Evolutionary conservation across 139 green algal species (phyloP).

Genomic region (Raphidocelis subcapitata): DNA sequence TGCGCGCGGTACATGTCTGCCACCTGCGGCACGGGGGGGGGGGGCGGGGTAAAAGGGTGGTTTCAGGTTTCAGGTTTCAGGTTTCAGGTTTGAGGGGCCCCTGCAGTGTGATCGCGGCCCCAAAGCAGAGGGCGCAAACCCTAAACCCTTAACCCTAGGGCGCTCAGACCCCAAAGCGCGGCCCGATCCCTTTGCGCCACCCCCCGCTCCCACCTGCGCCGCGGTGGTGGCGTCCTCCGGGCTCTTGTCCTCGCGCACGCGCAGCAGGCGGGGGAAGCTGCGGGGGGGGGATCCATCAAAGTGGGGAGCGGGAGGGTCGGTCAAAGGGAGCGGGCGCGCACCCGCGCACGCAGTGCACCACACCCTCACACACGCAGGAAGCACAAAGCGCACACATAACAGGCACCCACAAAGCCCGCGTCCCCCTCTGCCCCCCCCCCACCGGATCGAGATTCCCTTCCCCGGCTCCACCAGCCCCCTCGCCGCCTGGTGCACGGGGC

Average conservation of each 20-base stretch:
- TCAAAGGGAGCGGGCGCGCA: too few species aligned
- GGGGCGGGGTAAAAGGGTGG: too few species aligned
- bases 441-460: conserved; percentile 90
- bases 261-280: conserved; percentile 85
- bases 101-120: conserved; percentile 33
- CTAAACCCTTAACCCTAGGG: background rate
- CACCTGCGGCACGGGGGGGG: too few species aligned
- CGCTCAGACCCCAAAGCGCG: background rate
- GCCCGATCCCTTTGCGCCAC: background rate
- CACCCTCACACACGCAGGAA: too few species aligned
- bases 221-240: conserved; percentile 87
- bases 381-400: too few species aligned
- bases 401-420: background rate
- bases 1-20: conserved; percentile 88
- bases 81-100: too few species aligned
- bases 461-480: conserved; percentile 70
- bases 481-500: conserved; percentile 87
- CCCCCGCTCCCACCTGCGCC: conserved; percentile 66
- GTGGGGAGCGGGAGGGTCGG: background rate
- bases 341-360: too few species aligned
- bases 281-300: too few species aligned
- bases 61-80: too few species aligned
- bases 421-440: background rate
- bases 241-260: conserved; percentile 91
- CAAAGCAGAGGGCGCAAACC: background rate